These are phyloP conservation scores for Fusarium longipes DNA, from an alignment of 2,329 filamentous ascomycete species.

Conservation along the genomic window DNA sequence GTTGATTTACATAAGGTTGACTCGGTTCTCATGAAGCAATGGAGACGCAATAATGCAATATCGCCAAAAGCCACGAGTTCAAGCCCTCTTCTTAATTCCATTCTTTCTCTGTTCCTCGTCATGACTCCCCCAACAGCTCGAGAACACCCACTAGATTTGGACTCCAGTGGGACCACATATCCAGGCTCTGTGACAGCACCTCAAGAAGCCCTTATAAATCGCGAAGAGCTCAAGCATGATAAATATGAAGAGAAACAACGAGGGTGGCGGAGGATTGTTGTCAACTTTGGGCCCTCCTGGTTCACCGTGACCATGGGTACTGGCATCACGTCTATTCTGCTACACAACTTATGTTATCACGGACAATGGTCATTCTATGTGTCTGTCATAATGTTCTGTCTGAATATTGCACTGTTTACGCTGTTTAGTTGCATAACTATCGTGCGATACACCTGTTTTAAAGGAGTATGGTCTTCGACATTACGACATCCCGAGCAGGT, in stretches of 20 bases:
- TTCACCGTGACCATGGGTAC: conserved; percentile 70
- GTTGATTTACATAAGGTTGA: conserved; percentile 1
- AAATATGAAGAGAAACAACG: not conserved
- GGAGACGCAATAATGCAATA: not conserved
- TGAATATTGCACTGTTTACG: conserved; percentile 67
- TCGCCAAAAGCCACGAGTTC: not conserved
- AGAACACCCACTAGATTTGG: conserved; percentile 1
- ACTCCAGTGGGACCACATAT: conserved; percentile 20
- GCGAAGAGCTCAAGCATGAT: not conserved
- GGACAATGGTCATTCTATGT: conserved; percentile 65
- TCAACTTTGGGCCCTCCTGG: conserved; percentile 34
- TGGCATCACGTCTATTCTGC: conserved; percentile 69
- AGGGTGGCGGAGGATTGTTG: conserved; percentile 32
- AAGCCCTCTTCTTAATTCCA: not conserved
- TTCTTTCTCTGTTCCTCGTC: not conserved
- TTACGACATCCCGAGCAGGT: conserved; percentile 70
- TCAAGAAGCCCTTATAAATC: not conserved
- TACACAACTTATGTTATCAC: conserved; percentile 69
- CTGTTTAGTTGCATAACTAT: conserved; percentile 62
- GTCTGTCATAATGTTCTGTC: conserved; percentile 64
- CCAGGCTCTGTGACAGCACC: conserved; percentile 7
- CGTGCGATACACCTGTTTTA: conserved; percentile 69
- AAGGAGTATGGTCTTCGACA: conserved; percentile 70
- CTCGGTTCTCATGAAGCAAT: not conserved
- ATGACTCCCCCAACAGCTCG: conserved; percentile 8